Percentiles rank a stretch among this genome's conserved stretches.
Conservation (phyloP, 805 yeast species). For the Candida schatavii region DNA sequence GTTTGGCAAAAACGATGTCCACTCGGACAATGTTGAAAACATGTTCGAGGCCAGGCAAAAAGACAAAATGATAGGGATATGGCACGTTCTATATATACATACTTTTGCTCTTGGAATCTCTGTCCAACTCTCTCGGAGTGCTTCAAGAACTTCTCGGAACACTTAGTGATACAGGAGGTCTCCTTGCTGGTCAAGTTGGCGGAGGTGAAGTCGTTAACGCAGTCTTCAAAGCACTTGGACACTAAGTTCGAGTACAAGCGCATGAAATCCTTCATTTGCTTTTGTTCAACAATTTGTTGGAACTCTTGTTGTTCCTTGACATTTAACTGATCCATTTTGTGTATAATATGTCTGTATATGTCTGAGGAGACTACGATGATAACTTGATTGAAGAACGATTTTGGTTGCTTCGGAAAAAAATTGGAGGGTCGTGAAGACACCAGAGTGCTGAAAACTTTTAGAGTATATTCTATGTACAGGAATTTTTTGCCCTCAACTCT, state of each 20-base stretch:
- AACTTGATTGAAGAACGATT: background rate
- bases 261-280: slow-evolving; percentile 99
- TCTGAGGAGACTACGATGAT: background rate
- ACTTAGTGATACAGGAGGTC: slow-evolving; percentile 78
- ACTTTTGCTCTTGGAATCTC: slow-evolving; percentile 97
- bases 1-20: no score
- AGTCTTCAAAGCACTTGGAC: slow-evolving; percentile 94
- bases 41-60: no score
- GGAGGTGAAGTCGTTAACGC: slow-evolving; percentile 98
- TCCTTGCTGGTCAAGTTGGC: slow-evolving; percentile 83
- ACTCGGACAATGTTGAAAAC: no score
- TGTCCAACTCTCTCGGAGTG: slow-evolving; percentile 98
- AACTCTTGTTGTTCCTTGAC: slow-evolving; percentile 95
- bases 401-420: background rate
- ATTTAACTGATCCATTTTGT: slow-evolving; percentile 87
- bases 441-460: slow-evolving; percentile 1
- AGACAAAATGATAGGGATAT: background rate
- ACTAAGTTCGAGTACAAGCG: slow-evolving; percentile 91
- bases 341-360: slow-evolving; percentile 5
- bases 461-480: slow-evolving; percentile 1
- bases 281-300: slow-evolving; percentile 91
- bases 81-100: no score
- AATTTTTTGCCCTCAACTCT: no score
- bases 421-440: no score
- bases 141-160: slow-evolving; percentile 96